phyloP scores from a whole-genome alignment of 495 filamentous ascomycete species.

The Penicillium flavigenum region DNA sequence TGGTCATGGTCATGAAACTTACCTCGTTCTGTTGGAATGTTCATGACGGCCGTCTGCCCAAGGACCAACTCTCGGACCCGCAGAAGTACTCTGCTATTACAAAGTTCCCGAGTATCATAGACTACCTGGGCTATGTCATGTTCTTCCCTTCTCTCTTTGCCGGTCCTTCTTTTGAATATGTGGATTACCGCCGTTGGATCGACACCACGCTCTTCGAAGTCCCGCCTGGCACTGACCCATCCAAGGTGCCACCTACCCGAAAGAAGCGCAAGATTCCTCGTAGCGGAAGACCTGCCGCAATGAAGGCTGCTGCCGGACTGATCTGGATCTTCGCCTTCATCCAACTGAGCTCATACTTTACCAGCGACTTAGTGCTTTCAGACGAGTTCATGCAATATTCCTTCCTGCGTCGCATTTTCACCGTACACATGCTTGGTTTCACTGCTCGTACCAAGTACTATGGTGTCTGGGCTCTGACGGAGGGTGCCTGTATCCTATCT shows the following conservation, averaged over 20 bases:
- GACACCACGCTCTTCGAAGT: constrained; percentile 93
- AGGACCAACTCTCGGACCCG: constrained; percentile 75
- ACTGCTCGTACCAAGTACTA: constrained; percentile 88
- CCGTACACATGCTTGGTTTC: constrained; percentile 79
- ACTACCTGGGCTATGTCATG: constrained; percentile 85
- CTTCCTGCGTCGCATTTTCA: constrained; percentile 69
- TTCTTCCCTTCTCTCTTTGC: constrained; percentile 90
- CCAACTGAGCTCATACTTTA: constrained; percentile 68
- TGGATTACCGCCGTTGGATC: constrained; percentile 88
- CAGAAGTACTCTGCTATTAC: constrained; percentile 80
- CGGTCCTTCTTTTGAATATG: constrained; percentile 90
- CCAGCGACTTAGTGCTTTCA: constrained; percentile 56
- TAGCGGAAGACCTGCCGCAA: constrained; percentile 79
- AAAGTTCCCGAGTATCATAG: constrained; percentile 68
- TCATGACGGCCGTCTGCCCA: constrained; percentile 78
- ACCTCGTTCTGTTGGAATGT: constrained; percentile 97
- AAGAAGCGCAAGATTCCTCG: constrained; percentile 94
- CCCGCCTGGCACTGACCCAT: constrained; percentile 71
- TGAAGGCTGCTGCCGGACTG: constrained; percentile 70
- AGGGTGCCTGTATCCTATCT: constrained; percentile 91
- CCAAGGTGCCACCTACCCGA: constrained; percentile 77
- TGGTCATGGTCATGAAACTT: constrained; percentile 99
- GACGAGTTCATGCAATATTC: constrained; percentile 62
- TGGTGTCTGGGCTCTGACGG: constrained; percentile 88
- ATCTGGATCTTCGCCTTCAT: constrained; percentile 79